These are phyloP conservation scores for Poa annua DNA, from an alignment of 176 grass and related monocot genomes.

Conservation along the genomic window DNA sequence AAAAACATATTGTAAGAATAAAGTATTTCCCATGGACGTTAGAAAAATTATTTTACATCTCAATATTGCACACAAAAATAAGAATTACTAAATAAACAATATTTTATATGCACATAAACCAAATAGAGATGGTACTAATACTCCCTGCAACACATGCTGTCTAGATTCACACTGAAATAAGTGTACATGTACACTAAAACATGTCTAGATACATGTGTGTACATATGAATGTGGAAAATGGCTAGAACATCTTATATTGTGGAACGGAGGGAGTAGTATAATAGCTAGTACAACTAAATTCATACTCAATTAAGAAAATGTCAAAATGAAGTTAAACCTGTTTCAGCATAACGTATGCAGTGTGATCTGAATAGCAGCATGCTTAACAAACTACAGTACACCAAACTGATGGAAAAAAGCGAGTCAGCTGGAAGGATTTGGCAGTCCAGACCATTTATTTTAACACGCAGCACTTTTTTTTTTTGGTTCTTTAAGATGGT, in stretches of 20 bases:
- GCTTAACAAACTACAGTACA: neutral
- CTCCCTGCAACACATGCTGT: no score
- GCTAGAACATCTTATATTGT: no score
- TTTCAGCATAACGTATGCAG: neutral
- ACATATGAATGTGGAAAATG: no score
- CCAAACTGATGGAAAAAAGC: neutral
- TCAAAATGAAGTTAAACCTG: constrained; percentile 1
- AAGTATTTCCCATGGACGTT: neutral
- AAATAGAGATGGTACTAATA: neutral
- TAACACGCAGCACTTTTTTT: neutral
- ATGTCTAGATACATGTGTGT: no score
- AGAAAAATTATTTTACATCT: constrained; percentile 1
- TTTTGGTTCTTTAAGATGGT: neutral
- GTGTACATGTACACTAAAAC: no score
- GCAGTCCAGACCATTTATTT: neutral
- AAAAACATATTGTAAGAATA: constrained; percentile 31
- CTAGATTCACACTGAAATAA: no score
- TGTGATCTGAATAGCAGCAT: neutral
- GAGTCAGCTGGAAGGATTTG: neutral
- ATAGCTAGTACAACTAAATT: neutral
- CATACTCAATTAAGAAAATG: constrained; percentile 26
- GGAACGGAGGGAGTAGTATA: neutral
- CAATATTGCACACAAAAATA: constrained; percentile 4
- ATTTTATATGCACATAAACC: constrained; percentile 16
- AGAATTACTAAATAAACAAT: constrained; percentile 31